Percentiles rank a stretch among this genome's conserved stretches.
These are phyloP conservation scores for Aspergillus kassunensis DNA, from an alignment of 495 filamentous ascomycete species.

Conservation along the genomic window DNA sequence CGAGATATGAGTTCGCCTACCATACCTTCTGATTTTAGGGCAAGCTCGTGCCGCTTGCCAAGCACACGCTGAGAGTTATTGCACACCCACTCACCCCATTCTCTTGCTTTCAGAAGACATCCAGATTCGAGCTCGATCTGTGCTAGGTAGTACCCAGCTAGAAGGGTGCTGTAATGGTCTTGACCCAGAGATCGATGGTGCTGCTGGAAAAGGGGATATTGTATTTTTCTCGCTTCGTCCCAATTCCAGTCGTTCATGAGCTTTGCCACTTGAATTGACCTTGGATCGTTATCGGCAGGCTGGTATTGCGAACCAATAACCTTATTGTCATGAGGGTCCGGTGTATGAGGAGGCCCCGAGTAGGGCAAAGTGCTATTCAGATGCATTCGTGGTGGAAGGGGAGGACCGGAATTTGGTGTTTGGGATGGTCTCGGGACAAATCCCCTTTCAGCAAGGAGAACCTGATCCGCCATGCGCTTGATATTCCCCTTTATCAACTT, in stretches of 20 bases:
- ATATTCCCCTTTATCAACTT: conserved; percentile 38
- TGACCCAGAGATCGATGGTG: conserved; percentile 29
- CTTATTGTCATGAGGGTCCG: conserved; percentile 9
- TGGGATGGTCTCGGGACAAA: conserved; percentile 28
- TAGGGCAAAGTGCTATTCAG: conserved; percentile 33
- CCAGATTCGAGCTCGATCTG: conserved; percentile 27
- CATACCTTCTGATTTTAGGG: conserved; percentile 34
- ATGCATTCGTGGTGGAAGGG: conserved; percentile 32
- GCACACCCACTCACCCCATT: conserved; percentile 35
- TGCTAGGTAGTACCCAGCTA: conserved; percentile 31
- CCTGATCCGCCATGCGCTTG: conserved; percentile 35
- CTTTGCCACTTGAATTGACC: conserved; percentile 28
- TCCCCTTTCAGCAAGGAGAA: conserved; percentile 31
- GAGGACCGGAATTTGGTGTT: conserved; percentile 18
- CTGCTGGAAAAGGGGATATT: conserved; percentile 39
- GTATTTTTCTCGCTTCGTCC: conserved; percentile 31
- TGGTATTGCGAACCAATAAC: conserved; percentile 22
- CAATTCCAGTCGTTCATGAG: conserved; percentile 28
- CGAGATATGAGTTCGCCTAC: conserved; percentile 28
- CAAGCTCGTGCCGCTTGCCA: conserved; percentile 27
- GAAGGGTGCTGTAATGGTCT: conserved; percentile 33
- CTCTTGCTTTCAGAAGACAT: conserved; percentile 26
- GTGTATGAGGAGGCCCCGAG: conserved; percentile 15
- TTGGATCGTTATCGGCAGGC: conserved; percentile 28
- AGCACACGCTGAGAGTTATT: conserved; percentile 30